Percentiles rank a stretch among this genome's conserved stretches.
Conservation (phyloP, 2,329 filamentous ascomycete genomes). For the Aspergillus luchuensis region DNA sequence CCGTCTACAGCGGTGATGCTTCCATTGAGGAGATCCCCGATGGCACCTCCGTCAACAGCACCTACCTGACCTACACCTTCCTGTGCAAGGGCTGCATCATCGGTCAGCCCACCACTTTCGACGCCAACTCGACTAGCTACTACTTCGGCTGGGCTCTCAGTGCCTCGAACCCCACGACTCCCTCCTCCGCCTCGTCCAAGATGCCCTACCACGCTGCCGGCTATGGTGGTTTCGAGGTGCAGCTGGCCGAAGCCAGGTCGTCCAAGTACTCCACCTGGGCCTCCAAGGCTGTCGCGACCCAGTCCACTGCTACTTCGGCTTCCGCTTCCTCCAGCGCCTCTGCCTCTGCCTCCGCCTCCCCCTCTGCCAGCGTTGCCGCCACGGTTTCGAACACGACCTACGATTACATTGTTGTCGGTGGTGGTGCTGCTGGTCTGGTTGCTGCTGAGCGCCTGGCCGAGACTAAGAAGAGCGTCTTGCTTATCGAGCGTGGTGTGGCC, state of each 20-base stretch:
- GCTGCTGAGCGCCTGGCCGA: slow-evolving; percentile 22
- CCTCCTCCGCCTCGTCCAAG: slow-evolving; percentile 14
- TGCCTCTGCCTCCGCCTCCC: slow-evolving; percentile 7
- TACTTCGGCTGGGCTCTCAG: slow-evolving; percentile 22
- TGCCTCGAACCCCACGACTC: slow-evolving; percentile 19
- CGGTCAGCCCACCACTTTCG: slow-evolving; percentile 20
- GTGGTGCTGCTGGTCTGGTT: slow-evolving; percentile 25
- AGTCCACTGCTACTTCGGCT: slow-evolving; percentile 10
- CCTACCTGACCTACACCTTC: slow-evolving; percentile 24
- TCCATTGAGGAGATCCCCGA: slow-evolving; percentile 18
- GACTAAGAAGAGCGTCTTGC: slow-evolving; percentile 23
- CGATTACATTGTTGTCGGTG: slow-evolving; percentile 27
- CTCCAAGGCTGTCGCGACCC: slow-evolving; percentile 12
- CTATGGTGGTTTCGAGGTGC: slow-evolving; percentile 20
- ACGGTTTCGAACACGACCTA: slow-evolving; percentile 22
- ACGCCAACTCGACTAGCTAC: slow-evolving; percentile 13
- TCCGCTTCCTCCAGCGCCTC: slow-evolving; percentile 7
- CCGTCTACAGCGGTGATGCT: slow-evolving; percentile 15
- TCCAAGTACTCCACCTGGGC: slow-evolving; percentile 23
- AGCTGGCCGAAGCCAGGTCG: slow-evolving; percentile 18
- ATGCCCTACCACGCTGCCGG: slow-evolving; percentile 21
- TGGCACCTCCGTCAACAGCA: slow-evolving; percentile 20
- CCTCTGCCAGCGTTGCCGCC: slow-evolving; percentile 14
- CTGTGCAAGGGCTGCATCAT: slow-evolving; percentile 20
- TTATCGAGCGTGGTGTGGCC: slow-evolving; percentile 23